Evolutionary conservation across 2,329 filamentous ascomycete genomes (phyloP).

Genomic region (Neonectria neomacrospora): DNA sequence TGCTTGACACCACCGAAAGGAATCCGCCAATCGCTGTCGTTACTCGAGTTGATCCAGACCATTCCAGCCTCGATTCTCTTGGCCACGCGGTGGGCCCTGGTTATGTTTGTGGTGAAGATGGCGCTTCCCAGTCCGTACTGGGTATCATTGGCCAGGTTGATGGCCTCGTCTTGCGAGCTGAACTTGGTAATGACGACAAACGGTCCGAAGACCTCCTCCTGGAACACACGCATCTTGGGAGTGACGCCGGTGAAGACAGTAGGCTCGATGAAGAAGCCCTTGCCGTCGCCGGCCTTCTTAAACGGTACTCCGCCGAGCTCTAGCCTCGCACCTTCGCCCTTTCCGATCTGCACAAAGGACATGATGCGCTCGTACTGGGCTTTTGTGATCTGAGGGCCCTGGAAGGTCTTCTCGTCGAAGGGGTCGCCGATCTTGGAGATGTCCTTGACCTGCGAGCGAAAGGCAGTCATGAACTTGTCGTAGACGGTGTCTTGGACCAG

Average conservation of each 20-base stretch:
- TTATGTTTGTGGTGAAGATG: conserved; percentile 70
- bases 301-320: conserved; percentile 65
- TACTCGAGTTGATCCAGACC: conserved; percentile 63
- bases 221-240: conserved; percentile 56
- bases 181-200: conserved; percentile 57
- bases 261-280: conserved; percentile 59
- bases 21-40: conserved; percentile 57
- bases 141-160: conserved; percentile 60
- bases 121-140: conserved; percentile 71
- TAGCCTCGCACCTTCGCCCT: conserved; percentile 76
- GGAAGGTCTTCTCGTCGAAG: conserved; percentile 75
- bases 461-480: conserved; percentile 71
- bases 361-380: conserved; percentile 77
- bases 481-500: conserved; percentile 70
- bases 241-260: conserved; percentile 58
- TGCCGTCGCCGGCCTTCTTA: conserved; percentile 48
- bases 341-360: conserved; percentile 75
- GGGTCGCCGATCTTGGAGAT: conserved; percentile 76
- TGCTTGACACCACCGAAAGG: conserved; percentile 61
- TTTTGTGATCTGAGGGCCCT: conserved; percentile 80
- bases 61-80: conserved; percentile 70
- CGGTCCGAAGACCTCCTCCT: conserved; percentile 60
- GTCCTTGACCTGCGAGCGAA: conserved; percentile 68
- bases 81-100: conserved; percentile 58
- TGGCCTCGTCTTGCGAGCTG: conserved; percentile 55